Evolutionary conservation across 108 stramenopile species (phyloP).

Genomic region (Nitzschia sp.): DNA sequence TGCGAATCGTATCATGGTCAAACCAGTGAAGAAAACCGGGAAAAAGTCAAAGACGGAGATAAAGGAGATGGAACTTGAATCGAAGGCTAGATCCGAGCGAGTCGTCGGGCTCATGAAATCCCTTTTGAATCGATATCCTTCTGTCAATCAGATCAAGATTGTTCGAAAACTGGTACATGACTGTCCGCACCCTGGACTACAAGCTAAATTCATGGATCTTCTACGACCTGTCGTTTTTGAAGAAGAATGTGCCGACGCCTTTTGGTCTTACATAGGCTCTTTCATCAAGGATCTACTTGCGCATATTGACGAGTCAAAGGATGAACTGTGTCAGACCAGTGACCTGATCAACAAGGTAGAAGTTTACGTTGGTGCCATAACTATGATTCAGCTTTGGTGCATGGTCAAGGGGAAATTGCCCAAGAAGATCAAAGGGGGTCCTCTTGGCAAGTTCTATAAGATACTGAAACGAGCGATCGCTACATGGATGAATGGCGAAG

Average conservation of each 20-base stretch:
- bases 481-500: background rate
- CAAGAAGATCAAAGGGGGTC: background rate
- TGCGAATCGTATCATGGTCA: conserved; percentile 25
- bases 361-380: conserved; percentile 32
- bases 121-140: conserved; percentile 26
- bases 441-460: background rate
- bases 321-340: background rate
- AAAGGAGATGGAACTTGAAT: background rate
- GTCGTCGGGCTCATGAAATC: conserved; percentile 19
- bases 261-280: conserved; percentile 29
- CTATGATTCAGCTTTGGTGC: conserved; percentile 35
- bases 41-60: background rate
- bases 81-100: conserved; percentile 5
- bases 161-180: conserved; percentile 29
- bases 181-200: conserved; percentile 33
- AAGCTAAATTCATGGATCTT: conserved; percentile 42
- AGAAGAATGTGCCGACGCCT: background rate
- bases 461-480: conserved; percentile 4
- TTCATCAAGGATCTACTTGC: conserved; percentile 23
- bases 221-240: conserved; percentile 28
- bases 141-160: conserved; percentile 30
- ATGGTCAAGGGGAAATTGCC: conserved; percentile 14
- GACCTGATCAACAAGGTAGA: conserved; percentile 32
- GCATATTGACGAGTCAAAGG: conserved; percentile 3
- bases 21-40: background rate